Base-by-base conservation (phyloP, 768 basidiomycete genomes). In the Mycena capillaripes region DNA sequence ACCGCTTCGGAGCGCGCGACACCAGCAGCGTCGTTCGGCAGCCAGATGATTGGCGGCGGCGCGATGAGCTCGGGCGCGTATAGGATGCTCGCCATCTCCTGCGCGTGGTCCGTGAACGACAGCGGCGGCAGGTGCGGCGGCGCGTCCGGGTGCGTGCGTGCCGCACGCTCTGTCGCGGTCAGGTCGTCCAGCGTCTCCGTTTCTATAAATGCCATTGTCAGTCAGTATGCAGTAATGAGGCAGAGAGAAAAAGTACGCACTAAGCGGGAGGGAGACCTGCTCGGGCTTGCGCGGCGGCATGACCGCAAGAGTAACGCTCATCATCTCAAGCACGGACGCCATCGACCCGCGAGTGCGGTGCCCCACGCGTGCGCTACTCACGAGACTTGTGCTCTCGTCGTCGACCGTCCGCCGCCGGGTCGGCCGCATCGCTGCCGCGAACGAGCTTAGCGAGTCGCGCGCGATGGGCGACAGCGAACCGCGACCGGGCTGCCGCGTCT, bases 51-150 rank as follows among this genome's bases (percentile, higher is more conserved):
- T 1, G 94, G 94, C 23, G 88, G 84, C 21, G 94, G 93, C 16
- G 93, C 93, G 72, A 94, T 87, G 46, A 95, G 86, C 79, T 94
- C 94, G 2, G 94, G 93, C 5, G 95, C 93, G 78, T 95, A 96
- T 44, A 96, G 82, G 66, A 95, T 90, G 19, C 91, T 90, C 8
- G 89, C 88, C 88, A 93, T 91, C 76, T 94, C 92, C 76, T 93
- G 91, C 17, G 92, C 91, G 74, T 94, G 93, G 79, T 94, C 93
- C 1, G 89, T 86, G 76, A 95, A 93, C 7, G 92, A 84, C 29
- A 93, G 79, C 12, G 90, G 87, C 12, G 93, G 93, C 4, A 93
- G 86, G 74, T 87, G 92, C 14, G 93, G 92, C 38, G 93, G 93
- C 17, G 92, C 92, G 79, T 93, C 91, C 17, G 93, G 93, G 75